These are phyloP conservation scores for Striga asiatica DNA, from an alignment of 257 asterid species.

Conservation along the genomic window DNA sequence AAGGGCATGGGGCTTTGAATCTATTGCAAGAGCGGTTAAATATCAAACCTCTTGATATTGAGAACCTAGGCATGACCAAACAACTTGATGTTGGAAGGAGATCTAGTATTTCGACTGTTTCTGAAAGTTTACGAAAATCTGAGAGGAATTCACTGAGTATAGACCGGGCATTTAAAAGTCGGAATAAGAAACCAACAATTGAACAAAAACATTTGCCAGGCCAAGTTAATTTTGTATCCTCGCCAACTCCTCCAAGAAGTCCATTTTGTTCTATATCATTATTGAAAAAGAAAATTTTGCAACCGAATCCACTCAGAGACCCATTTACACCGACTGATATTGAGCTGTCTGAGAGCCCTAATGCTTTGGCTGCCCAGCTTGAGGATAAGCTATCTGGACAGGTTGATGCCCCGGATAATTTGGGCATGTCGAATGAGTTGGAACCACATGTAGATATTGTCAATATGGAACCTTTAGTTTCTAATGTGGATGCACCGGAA, in stretches of 20 bases:
- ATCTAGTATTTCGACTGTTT: slow-evolving; percentile 25
- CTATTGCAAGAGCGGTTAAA: slow-evolving; percentile 58
- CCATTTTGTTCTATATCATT: slow-evolving; percentile 45
- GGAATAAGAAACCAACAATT: slow-evolving; percentile 22
- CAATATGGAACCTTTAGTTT: slow-evolving; percentile 16
- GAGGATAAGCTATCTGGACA: slow-evolving; percentile 24
- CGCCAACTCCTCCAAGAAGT: slow-evolving; percentile 65
- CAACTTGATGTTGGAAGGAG: slow-evolving; percentile 31
- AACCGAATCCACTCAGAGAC: slow-evolving; percentile 42
- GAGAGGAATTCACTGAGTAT: slow-evolving; percentile 31
- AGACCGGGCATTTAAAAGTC: slow-evolving; percentile 29
- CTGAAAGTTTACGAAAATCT: slow-evolving; percentile 31
- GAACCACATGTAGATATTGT: slow-evolving; percentile 23
- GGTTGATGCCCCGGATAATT: slow-evolving; percentile 22
- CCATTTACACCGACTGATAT: slow-evolving; percentile 47
- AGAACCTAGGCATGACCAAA: slow-evolving; percentile 31
- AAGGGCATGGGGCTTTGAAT: slow-evolving; percentile 46
- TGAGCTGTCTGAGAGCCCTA: slow-evolving; percentile 24
- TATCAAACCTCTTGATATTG: slow-evolving; percentile 51
- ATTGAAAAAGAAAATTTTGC: slow-evolving; percentile 35
- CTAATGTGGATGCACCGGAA: slow-evolving; percentile 21
- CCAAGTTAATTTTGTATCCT: slow-evolving; percentile 24
- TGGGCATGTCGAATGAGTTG: slow-evolving; percentile 26
- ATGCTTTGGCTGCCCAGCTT: slow-evolving; percentile 17
- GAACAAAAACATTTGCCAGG: slow-evolving; percentile 19